phyloP scores from a whole-genome alignment of 208 protist species.

The Leishmania guyanensis region DNA sequence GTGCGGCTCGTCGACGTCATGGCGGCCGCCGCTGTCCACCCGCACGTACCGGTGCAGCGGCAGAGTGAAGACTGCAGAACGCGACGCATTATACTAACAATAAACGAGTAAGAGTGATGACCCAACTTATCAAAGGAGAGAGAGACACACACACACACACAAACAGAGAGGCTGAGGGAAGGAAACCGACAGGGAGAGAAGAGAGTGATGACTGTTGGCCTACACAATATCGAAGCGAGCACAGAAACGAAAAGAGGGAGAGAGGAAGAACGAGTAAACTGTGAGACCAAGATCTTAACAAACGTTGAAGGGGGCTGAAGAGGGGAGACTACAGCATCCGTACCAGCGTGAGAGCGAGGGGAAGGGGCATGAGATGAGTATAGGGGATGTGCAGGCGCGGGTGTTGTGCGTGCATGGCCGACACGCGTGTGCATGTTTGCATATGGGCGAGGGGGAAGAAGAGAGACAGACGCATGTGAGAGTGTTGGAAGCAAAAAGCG shows the following conservation, averaged over 20 bases:
- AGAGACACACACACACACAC: background rate
- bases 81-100: slow-evolving; percentile 12
- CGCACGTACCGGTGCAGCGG: background rate
- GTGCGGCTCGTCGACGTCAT: background rate
- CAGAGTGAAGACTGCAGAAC: slow-evolving; percentile 3
- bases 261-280: background rate
- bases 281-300: background rate
- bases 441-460: background rate
- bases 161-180: background rate
- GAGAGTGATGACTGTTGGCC: background rate
- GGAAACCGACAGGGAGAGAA: background rate
- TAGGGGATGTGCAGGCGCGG: background rate
- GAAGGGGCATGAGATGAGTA: background rate
- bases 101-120: background rate
- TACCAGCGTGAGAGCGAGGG: background rate
- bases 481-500: background rate
- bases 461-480: background rate
- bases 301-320: background rate
- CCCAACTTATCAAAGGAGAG: background rate
- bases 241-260: background rate
- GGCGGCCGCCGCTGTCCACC: background rate
- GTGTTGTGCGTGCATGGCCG: background rate
- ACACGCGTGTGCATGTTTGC: background rate
- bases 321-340: background rate
- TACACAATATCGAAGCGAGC: background rate